Percentiles rank a stretch among this genome's conserved stretches.
Evolutionary conservation across 768 basidiomycete species (phyloP).

Genomic region (Russula virescens): DNA sequence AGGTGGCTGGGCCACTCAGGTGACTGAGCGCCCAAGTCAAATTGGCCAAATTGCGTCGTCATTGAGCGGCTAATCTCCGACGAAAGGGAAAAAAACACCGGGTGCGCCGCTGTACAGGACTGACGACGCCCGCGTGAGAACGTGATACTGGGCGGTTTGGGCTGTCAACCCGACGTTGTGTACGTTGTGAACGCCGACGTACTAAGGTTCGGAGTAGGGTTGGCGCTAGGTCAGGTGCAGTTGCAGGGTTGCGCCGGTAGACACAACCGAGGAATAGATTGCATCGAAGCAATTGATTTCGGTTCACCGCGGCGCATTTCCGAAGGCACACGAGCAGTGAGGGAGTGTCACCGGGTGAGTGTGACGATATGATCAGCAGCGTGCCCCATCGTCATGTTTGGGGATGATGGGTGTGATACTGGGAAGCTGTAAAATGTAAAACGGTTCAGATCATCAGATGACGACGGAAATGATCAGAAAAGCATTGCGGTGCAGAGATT

Average conservation of each 20-base stretch:
- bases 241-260: not conserved
- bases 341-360: not conserved
- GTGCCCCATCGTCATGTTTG: not conserved
- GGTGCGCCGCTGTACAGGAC: not conserved
- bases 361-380: not conserved
- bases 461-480: not conserved
- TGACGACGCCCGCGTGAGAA: not conserved
- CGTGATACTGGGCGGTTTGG: not conserved
- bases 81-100: slow-evolving; percentile 1
- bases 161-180: not conserved
- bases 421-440: not conserved
- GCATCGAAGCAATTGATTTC: not conserved
- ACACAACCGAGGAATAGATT: not conserved
- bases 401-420: slow-evolving; percentile 3
- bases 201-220: not conserved
- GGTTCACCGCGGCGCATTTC: slow-evolving; percentile 1
- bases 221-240: not conserved
- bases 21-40: slow-evolving; percentile 1
- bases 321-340: not conserved
- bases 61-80: slow-evolving; percentile 4
- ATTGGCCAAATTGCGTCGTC: slow-evolving; percentile 1
- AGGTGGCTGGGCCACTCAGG: not conserved
- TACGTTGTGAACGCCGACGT: not conserved
- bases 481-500: slow-evolving; percentile 1
- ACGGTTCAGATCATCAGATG: not conserved